Base-by-base conservation (phyloP, 2,329 filamentous ascomycete genomes). In the Thelonectria rubi region DNA sequence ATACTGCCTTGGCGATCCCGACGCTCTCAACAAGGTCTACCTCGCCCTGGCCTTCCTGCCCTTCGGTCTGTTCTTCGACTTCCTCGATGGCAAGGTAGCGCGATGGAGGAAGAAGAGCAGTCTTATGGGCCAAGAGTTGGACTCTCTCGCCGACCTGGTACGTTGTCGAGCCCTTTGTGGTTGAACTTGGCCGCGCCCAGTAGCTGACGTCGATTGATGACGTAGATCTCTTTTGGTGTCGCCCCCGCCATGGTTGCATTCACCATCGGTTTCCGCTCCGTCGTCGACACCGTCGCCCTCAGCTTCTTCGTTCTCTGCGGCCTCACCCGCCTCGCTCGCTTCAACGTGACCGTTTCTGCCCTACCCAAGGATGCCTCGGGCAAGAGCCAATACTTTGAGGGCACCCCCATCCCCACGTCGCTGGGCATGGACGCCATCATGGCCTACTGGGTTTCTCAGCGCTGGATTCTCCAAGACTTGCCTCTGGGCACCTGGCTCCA, bases 61-160 rank as follows among this genome's bases (percentile, higher is more conserved):
- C 0, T 92, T 97, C 62, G 94, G 93, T 5, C 83, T 98, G 12
- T 97, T 98, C 82, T 98, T 98, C 77, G 95, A 99, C 78, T 96
- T 97, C 75, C 93, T 98, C 85, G 95, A 99, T 77, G 95, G 95
- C 74, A 95, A 94, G 76, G 94, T 99, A 58, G 95, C 95, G 65
- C 86, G 95, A 67, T 98, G 95, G 95, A 88, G 95, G 76, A 91
- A 93, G 80, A 99, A 97, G 89, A 95, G 92, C 73, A 96, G 92
- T 72, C 83, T 99, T 75, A 98, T 99, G 94, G 95, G 95, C 12
- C 94, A 97, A 78, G 95, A 99, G 79, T 82, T 99, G 58, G 95
- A 99, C 78, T 98, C 94, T 7, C 84, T 99, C 49, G 95, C 95
- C 57, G 95, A 99, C 76, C 77, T 99, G 83, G 93, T 97, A 89